Percentiles rank a stretch among this genome's conserved stretches.
These are phyloP conservation scores for Dactylellina leptospora DNA, from an alignment of 2,329 filamentous ascomycete species.

Conservation along the genomic window DNA sequence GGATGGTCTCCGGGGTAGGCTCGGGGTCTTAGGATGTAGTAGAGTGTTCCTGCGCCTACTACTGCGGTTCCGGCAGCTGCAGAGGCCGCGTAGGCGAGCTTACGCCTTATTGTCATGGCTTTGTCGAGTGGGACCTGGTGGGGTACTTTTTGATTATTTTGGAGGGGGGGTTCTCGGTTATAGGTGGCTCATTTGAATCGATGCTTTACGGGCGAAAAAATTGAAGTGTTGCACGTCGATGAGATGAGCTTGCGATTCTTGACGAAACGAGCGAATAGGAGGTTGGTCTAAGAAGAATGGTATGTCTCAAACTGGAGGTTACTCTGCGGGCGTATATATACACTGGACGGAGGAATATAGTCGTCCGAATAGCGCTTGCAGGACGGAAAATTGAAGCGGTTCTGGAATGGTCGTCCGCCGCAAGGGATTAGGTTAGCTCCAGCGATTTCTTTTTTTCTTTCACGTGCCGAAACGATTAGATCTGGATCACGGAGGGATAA, in stretches of 20 bases:
- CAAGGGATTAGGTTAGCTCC: constrained; percentile 2
- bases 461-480: constrained; percentile 50
- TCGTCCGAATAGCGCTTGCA: constrained; percentile 43
- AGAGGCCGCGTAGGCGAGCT: constrained; percentile 50
- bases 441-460: constrained; percentile 6
- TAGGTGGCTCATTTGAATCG: constrained; percentile 28
- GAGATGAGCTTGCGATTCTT: not conserved
- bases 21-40: constrained; percentile 33
- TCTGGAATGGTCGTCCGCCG: constrained; percentile 2
- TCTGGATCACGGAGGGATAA: constrained; percentile 1
- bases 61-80: constrained; percentile 32
- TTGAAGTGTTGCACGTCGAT: constrained; percentile 7
- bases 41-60: constrained; percentile 35
- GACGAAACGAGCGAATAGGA: constrained; percentile 8
- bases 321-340: constrained; percentile 12
- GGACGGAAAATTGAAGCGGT: too few relatives aligned
- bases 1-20: constrained; percentile 46
- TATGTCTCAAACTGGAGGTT: too few relatives aligned
- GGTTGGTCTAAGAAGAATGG: not conserved
- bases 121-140: constrained; percentile 12
- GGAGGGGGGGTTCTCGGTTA: constrained; percentile 16
- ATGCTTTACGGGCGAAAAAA: constrained; percentile 3
- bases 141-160: too few relatives aligned
- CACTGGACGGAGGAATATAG: constrained; percentile 27
- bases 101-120: constrained; percentile 49